phyloP scores from a whole-genome alignment of 176 grass and related monocot species.

The Oryza australiensis region DNA sequence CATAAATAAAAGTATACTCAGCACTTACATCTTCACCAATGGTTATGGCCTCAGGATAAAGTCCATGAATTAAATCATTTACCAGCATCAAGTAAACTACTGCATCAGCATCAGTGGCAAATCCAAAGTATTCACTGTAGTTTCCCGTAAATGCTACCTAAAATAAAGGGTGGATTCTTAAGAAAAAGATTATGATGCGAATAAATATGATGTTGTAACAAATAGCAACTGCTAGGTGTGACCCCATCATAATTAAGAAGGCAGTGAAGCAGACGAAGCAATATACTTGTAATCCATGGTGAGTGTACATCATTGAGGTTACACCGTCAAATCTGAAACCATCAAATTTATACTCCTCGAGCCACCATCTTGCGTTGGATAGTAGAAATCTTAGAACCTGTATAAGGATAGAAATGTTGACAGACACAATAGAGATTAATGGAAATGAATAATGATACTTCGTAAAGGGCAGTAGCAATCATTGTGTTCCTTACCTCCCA shows the following conservation, averaged over 20 bases:
- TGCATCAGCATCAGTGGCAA: constrained; percentile 83
- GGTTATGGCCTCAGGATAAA: constrained; percentile 74
- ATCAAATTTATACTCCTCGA: constrained; percentile 96
- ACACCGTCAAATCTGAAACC: constrained; percentile 91
- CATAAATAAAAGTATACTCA: constrained; percentile 11
- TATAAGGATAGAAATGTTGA: constrained; percentile 17
- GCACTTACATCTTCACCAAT: constrained; percentile 90
- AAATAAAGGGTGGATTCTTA: constrained; percentile 31
- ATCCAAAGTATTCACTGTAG: constrained; percentile 91
- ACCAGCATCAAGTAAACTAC: constrained; percentile 92
- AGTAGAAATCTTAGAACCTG: constrained; percentile 87
- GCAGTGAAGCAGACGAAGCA: constrained; percentile 19
- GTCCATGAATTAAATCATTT: constrained; percentile 87
- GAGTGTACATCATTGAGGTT: constrained; percentile 97
- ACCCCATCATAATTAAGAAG: constrained; percentile 19
- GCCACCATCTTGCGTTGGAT: constrained; percentile 97
- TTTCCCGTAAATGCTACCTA: constrained; percentile 83
- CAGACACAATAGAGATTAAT: constrained; percentile 29
- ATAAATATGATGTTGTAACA: constrained; percentile 9
- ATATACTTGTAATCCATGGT: constrained; percentile 83
- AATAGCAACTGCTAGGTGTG: constrained; percentile 3
- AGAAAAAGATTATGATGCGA: not conserved
- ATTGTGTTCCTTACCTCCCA: constrained; percentile 63
- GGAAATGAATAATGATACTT: constrained; percentile 8
- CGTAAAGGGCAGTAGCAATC: not conserved